Conservation (phyloP, 495 filamentous ascomycete genomes). For the Oleoguttula mirabilis region DNA sequence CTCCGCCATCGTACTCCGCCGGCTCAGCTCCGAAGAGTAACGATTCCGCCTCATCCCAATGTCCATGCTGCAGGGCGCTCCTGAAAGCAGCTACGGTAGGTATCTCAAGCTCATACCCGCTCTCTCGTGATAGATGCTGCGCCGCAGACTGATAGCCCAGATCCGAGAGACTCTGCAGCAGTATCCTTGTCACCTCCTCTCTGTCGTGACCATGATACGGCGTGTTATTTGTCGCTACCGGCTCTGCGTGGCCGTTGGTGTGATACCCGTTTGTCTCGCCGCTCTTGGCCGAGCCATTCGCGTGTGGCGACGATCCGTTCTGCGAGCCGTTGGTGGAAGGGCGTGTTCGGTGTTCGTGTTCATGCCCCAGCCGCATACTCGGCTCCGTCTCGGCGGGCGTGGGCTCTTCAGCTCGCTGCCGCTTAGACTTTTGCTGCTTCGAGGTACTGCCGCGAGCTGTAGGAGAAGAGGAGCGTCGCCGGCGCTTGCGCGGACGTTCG, state of each 20-base stretch:
- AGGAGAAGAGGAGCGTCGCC: conserved; percentile 21
- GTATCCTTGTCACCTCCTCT: conserved; percentile 83
- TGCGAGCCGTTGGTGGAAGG: conserved; percentile 31
- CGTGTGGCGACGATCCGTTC: conserved; percentile 30
- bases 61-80: conserved; percentile 64
- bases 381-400: conserved; percentile 20
- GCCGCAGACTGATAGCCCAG: conserved; percentile 75
- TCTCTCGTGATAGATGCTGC: conserved; percentile 59
- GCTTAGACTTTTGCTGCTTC: conserved; percentile 41
- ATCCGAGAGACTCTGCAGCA: conserved; percentile 83
- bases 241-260: conserved; percentile 33
- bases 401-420: conserved; percentile 39
- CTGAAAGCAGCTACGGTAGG: conserved; percentile 74
- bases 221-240: conserved; percentile 13
- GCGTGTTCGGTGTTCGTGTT: conserved; percentile 38
- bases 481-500: conserved; percentile 23
- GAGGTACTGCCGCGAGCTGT: conserved; percentile 30
- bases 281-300: conserved; percentile 41
- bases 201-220: conserved; percentile 72
- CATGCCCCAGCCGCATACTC: conserved; percentile 50
- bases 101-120: conserved; percentile 80
- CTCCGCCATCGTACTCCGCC: conserved; percentile 31
- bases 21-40: conserved; percentile 49
- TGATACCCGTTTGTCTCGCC: conserved; percentile 25
- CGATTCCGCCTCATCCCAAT: conserved; percentile 75